phyloP scores from a whole-genome alignment of 306 rosid species.

The Coriaria nepalensis region DNA sequence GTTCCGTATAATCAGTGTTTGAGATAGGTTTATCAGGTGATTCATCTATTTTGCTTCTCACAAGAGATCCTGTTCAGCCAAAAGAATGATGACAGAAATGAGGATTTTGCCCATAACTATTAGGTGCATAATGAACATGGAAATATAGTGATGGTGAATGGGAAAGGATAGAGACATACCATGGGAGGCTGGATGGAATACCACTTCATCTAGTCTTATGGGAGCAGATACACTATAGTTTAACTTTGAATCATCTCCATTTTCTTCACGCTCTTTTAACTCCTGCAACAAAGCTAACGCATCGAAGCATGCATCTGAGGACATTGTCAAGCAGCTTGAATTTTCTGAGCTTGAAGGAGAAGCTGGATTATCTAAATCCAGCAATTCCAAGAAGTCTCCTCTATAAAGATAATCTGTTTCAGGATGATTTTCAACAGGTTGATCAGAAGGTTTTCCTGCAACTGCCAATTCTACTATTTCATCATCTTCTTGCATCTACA shows the following conservation, averaged over 20 bases:
- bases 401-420: slow-evolving; percentile 9
- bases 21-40: not conserved
- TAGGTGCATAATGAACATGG: not conserved
- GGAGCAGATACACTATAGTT: slow-evolving; percentile 11
- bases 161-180: slow-evolving; percentile 15
- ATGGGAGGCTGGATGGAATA: slow-evolving; percentile 14
- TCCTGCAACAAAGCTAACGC: slow-evolving; percentile 18
- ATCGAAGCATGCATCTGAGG: slow-evolving; percentile 32
- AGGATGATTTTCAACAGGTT: slow-evolving; percentile 1
- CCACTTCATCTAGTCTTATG: slow-evolving; percentile 14
- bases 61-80: slow-evolving; percentile 2
- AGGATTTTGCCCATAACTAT: not conserved
- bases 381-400: slow-evolving; percentile 31
- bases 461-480: slow-evolving; percentile 3
- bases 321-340: slow-evolving; percentile 28
- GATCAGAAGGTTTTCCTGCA: slow-evolving; percentile 14
- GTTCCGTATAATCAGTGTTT: not conserved
- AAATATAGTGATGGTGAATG: not conserved
- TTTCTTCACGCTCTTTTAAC: slow-evolving; percentile 10
- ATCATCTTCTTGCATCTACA: slow-evolving; percentile 20
- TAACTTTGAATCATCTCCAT: slow-evolving; percentile 18
- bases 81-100: not conserved
- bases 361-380: slow-evolving; percentile 23
- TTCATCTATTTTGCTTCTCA: not conserved
- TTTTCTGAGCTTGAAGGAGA: slow-evolving; percentile 24